phyloP scores from a whole-genome alignment of 495 filamentous ascomycete species.

The Talaromyces stipitatus region DNA sequence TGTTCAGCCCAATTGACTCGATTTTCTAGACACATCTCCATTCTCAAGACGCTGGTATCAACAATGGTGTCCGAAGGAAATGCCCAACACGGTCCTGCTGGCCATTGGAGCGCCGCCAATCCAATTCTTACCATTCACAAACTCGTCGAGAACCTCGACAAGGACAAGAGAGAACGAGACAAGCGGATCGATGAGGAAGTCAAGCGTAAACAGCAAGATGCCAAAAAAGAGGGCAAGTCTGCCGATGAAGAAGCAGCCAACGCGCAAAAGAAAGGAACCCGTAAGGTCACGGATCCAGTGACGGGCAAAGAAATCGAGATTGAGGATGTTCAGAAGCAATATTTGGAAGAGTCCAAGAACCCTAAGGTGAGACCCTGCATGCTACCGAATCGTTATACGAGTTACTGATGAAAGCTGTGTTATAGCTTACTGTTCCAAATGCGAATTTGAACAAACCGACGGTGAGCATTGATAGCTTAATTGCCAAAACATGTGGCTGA shows the following conservation, averaged over 20 bases:
- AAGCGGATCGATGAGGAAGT: constrained; percentile 51
- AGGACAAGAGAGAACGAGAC: constrained; percentile 70
- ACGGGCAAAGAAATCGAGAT: constrained; percentile 83
- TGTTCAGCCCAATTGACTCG: neutral
- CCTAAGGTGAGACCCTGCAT: constrained; percentile 47
- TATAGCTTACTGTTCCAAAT: constrained; percentile 76
- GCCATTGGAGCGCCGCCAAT: constrained; percentile 48
- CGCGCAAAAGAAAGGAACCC: constrained; percentile 43
- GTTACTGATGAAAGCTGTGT: constrained; percentile 1
- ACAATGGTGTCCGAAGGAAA: constrained; percentile 9
- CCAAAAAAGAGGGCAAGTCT: constrained; percentile 31
- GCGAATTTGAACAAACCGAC: constrained; percentile 74
- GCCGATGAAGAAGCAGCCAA: constrained; percentile 32
- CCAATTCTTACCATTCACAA: constrained; percentile 80
- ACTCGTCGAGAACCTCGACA: constrained; percentile 71
- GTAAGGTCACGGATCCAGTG: constrained; percentile 76
- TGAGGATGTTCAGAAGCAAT: constrained; percentile 65
- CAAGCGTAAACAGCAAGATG: constrained; percentile 22
- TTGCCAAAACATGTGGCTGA: neutral
- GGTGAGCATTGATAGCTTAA: constrained; percentile 23
- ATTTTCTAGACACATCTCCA: neutral
- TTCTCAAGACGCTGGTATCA: neutral
- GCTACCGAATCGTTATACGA: neutral
- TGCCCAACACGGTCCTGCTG: constrained; percentile 23
- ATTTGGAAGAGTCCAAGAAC: constrained; percentile 63